A percentile compares a stretch with the other conserved stretches of the same genome.
These are phyloP conservation scores for Melanomma pulvis-pyrius DNA, from an alignment of 495 filamentous ascomycete genomes.

Conservation along the genomic window DNA sequence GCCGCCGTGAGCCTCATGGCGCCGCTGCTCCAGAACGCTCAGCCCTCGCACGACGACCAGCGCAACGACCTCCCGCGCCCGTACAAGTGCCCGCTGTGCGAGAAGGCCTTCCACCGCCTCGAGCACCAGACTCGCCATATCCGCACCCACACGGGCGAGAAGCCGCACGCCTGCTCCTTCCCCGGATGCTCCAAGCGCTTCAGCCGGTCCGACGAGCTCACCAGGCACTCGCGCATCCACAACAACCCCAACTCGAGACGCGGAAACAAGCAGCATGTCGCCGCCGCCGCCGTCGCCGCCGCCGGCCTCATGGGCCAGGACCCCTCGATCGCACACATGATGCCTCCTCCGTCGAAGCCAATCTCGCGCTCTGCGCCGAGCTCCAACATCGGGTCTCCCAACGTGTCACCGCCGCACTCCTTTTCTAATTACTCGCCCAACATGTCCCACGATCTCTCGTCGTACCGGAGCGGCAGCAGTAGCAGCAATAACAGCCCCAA, in stretches of 20 bases:
- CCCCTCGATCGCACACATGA: conserved; percentile 63
- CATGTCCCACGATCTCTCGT: conserved; percentile 63
- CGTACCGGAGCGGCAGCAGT: conserved; percentile 55
- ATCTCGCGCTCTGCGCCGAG: conserved; percentile 84
- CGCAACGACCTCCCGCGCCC: conserved; percentile 87
- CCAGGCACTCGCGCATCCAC: conserved; percentile 96
- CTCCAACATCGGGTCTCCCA: conserved; percentile 86
- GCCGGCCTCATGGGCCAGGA: conserved; percentile 54
- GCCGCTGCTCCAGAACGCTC: conserved; percentile 63
- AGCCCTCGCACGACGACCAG: conserved; percentile 50
- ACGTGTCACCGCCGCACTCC: conserved; percentile 92
- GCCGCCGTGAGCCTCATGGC: conserved; percentile 70
- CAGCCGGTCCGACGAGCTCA: conserved; percentile 94
- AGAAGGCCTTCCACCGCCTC: conserved; percentile 97
- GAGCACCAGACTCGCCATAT: conserved; percentile 99
- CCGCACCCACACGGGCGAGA: conserved; percentile 96
- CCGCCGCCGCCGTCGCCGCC: conserved; percentile 55
- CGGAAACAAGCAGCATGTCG: conserved; percentile 75
- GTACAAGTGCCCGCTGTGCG: conserved; percentile 97
- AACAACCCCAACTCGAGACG: conserved; percentile 96
- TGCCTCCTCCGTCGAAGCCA: conserved; percentile 75
- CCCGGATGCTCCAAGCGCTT: conserved; percentile 97
- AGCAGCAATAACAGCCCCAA: conserved; percentile 49
- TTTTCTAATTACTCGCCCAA: conserved; percentile 75
- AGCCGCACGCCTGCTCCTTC: conserved; percentile 93